Conservation (phyloP, 495 filamentous ascomycete genomes). For the Cairneyella variabilis region DNA sequence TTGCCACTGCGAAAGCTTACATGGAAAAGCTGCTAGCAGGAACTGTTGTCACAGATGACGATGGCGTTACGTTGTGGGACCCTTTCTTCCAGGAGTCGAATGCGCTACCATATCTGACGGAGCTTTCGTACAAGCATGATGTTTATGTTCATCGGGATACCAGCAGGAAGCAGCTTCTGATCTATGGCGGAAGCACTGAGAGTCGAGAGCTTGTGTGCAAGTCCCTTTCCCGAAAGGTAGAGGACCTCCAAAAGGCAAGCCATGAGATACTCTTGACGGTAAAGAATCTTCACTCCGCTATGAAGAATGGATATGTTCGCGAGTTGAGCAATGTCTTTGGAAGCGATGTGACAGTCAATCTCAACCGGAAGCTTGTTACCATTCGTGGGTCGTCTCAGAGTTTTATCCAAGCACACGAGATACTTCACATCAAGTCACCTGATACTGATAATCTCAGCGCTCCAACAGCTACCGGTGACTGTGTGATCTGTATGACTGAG, state of each 20-base stretch:
- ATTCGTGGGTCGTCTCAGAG: no score
- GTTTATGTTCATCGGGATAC: constrained; percentile 3
- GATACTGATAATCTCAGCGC: no score
- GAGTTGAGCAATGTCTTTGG: no score
- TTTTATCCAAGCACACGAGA: no score
- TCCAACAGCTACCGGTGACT: no score
- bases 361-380: no score
- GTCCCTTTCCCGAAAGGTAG: neutral
- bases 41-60: neutral
- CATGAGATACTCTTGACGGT: no score
- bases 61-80: constrained; percentile 10
- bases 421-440: no score
- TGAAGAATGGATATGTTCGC: no score
- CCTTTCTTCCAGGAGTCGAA: neutral
- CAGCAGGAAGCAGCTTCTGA: neutral
- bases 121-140: neutral
- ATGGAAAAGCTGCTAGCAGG: constrained; percentile 17
- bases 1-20: constrained; percentile 5
- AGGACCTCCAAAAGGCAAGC: constrained; percentile 17
- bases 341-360: no score
- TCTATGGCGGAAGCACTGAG: neutral
- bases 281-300: no score
- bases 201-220: neutral
- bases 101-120: neutral
- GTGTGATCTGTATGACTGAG: no score